Base-by-base conservation (phyloP, 352 stramenopile genomes). In the Globisporangium megalacanthum region DNA sequence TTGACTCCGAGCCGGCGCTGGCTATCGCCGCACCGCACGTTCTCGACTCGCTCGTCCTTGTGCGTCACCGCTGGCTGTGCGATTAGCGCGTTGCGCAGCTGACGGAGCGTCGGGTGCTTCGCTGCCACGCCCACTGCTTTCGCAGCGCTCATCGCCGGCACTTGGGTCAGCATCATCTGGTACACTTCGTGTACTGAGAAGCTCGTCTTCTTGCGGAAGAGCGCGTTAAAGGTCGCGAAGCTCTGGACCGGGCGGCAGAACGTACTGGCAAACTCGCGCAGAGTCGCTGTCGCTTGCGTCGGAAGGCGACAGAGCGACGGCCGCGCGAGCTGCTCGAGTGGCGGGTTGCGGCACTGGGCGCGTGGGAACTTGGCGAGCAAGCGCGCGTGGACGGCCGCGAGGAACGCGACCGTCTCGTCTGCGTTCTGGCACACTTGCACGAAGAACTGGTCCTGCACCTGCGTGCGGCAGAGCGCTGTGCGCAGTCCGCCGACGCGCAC, bases 81-180 rank as follows among this genome's bases (percentile, higher is more conserved):
- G 0, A 63, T 8, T 1, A 89, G 49, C 11, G 79, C 75, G 11
- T 56, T 53, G 10, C 64, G 58, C 14, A 92, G 61, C 37, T 83
- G 61, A 41, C 70, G 64, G 44, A 92, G 83, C 20, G 75, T 89
- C 20, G 67, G 63, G 54, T 81, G 79, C 36, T 64, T 68, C 0
- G 63, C 51, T 19, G 65, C 73, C 10, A 92, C 42, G 4, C 65
- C 77, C 0, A 70, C 68, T 0, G 75, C 82, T 56, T 85, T 86
- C 17, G 73, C 60, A 15, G 73, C 73, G 58, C 77, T 89, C 0
- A 92, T 47, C 0, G 77, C 74, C 4, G 79, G 79, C 5, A 73
- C 72, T 61, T 94, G 85, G 62, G 89, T 82, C 3, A 94, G 75
- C 85, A 94, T 94, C 65, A 83, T 82, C 52, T 92, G 80, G 56